Evolutionary conservation across 257 asterid species (phyloP).

Genomic region (Fraxinus excelsior): DNA sequence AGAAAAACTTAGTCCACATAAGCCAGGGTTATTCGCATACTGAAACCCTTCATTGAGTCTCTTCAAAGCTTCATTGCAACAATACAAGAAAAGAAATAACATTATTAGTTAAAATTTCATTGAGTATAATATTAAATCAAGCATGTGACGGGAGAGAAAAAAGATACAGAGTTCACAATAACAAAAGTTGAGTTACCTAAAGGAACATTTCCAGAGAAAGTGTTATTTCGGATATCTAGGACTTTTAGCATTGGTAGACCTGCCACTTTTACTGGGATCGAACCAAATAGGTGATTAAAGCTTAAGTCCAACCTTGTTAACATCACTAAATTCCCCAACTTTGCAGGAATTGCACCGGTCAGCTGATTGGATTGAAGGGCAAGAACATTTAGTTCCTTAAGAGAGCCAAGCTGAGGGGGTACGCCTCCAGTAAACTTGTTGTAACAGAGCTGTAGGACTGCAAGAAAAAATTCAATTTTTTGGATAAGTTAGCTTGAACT

Average conservation of each 20-base stretch:
- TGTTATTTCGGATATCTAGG: conserved; percentile 79
- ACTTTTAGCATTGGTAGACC: conserved; percentile 55
- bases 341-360: conserved; percentile 92
- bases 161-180: background rate
- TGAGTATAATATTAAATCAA: background rate
- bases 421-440: conserved; percentile 75
- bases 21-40: conserved; percentile 65
- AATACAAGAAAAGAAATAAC: conserved; percentile 20
- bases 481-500: background rate
- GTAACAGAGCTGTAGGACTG: conserved; percentile 92
- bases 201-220: conserved; percentile 92
- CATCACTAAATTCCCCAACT: conserved; percentile 58
- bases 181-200: conserved; percentile 48
- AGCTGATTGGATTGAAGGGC: conserved; percentile 84
- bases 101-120: background rate
- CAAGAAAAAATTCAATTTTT: conserved; percentile 16
- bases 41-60: conserved; percentile 82
- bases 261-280: conserved; percentile 69
- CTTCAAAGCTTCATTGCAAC: conserved; percentile 63
- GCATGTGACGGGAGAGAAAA: background rate
- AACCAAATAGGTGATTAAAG: conserved; percentile 72
- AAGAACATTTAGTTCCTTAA: conserved; percentile 74
- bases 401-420: conserved; percentile 70
- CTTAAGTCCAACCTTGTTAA: conserved; percentile 88
- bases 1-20: conserved; percentile 68